Evolutionary conservation across 495 filamentous ascomycete species (phyloP), one percentile per base, ranked within the genome.

Genomic region (Diplogelasinospora grovesii): DNA sequence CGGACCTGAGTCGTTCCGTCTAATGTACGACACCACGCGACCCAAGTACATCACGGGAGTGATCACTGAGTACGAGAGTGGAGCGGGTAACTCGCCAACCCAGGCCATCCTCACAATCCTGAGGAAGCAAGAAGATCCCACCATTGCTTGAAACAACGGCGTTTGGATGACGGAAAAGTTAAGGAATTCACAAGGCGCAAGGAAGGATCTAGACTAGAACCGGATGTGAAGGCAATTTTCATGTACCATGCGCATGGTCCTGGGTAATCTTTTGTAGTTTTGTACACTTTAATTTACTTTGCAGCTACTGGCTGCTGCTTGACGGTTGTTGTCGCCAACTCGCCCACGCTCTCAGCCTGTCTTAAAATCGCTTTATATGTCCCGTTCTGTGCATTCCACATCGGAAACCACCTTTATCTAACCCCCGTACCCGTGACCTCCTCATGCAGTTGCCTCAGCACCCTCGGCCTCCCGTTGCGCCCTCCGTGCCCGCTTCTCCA

Each of bases 11-110:
- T 67, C 85, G 5, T 77, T 92, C 43, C 86, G 94, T 52, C 69
- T 95, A 46, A 77, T 96, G 73, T 96, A 89, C 50, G 92, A 98
- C 65, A 86, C 90, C 26, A 97, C 92, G 8, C 87, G 85, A n/a
- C 85, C 83, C 4, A 82, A 86, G 43, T 90, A 85, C 47, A 81
- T 97, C 33, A 79, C 85, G 22, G 84, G 89, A 65, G 81, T 97
- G 18, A 77, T 97, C 18, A 95, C 88, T 2, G 92, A 98, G 64
- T 82, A 87, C 68, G 60, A 63, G 53, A 56, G 48, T 24, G 57
- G 55, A 3, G 51, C 54, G 8, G 92, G 90, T 25, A 83, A 75
- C 45, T 71, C 94, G 48, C 85, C 89, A 22, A 87, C 90, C 2
- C 89, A 83, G 46, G 86, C 86, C 9, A 88, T 95, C 13, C 71